Conservation (phyloP, 192 early-diverging fungal species). For the Podila horticola region DNA sequence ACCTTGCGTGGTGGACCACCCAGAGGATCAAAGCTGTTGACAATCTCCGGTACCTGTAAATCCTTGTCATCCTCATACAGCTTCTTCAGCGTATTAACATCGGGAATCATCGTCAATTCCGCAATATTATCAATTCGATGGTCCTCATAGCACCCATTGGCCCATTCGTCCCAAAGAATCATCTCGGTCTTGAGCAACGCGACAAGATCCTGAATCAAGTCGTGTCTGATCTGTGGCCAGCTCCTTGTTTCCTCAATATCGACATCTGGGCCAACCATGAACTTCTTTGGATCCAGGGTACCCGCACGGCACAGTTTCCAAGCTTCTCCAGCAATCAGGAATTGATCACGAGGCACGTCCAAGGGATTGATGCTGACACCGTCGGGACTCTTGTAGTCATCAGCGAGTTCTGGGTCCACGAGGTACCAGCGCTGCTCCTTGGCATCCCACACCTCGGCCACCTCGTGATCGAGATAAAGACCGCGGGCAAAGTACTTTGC, state of each 20-base stretch:
- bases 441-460: background rate
- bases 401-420: background rate
- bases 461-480: background rate
- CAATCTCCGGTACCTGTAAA: background rate
- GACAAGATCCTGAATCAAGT: background rate
- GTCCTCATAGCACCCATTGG: background rate
- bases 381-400: background rate
- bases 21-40: background rate
- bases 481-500: background rate
- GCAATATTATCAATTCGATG: background rate
- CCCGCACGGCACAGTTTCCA: background rate
- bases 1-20: background rate
- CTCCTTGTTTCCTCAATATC: background rate
- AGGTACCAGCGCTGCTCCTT: constrained; percentile 4
- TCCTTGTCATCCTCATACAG: background rate
- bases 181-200: background rate
- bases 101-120: background rate
- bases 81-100: background rate
- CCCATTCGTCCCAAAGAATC: constrained; percentile 1
- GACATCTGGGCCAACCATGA: constrained; percentile 5
- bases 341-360: background rate
- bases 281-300: background rate
- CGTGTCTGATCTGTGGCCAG: background rate
- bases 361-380: background rate
- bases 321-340: background rate